Evolutionary conservation across 345 rosid species (phyloP).

Genomic region (Citrus cavaleriei): DNA sequence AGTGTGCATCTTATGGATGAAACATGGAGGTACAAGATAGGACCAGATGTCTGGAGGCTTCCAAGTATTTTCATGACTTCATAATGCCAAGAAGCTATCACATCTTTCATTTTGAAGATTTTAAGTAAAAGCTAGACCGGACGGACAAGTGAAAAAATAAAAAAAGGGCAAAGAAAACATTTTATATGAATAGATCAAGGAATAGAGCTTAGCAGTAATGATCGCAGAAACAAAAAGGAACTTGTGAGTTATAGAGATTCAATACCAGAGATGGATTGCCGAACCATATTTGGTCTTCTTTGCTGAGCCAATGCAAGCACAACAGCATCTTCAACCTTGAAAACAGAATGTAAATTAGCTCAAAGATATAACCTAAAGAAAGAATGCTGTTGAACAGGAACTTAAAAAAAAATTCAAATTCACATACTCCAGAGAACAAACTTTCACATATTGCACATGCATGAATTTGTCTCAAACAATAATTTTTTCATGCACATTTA

Average conservation of each 20-base stretch:
- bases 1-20: background rate
- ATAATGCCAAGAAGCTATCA: background rate
- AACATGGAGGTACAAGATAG: background rate
- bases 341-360: background rate
- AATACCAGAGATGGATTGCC: constrained; percentile 46
- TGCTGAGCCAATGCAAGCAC: constrained; percentile 59
- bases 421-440: background rate
- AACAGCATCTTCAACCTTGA: constrained; percentile 91
- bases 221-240: background rate
- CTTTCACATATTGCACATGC: background rate
- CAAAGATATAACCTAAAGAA: background rate
- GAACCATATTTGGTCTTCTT: constrained; percentile 55
- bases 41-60: background rate
- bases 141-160: no score
- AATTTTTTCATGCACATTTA: background rate
- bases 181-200: background rate
- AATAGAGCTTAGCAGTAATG: background rate
- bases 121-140: background rate
- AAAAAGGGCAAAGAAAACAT: no score
- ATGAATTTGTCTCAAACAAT: background rate
- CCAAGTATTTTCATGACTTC: background rate
- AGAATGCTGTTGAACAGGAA: background rate
- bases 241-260: background rate
- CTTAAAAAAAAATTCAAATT: background rate
- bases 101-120: background rate